Evolutionary conservation across 768 basidiomycete species (phyloP).

Genomic region (Amylocystis lapponica): DNA sequence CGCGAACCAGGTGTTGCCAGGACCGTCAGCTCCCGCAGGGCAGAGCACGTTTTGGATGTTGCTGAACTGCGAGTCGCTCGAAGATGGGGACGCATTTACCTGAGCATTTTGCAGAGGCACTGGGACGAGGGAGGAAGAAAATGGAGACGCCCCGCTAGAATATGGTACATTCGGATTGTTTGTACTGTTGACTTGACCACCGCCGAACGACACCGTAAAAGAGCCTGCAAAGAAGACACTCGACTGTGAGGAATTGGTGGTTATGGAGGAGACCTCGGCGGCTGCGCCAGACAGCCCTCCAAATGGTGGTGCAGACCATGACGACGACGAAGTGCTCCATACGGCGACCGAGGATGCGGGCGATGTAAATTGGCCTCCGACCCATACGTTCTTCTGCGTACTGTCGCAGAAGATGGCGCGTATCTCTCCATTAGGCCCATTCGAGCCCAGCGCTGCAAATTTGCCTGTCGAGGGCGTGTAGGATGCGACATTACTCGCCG

Average conservation of each 20-base stretch:
- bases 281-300: conserved; percentile 70
- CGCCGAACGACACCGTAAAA: conserved; percentile 71
- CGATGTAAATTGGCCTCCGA: conserved; percentile 68
- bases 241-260: conserved; percentile 59
- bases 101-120: conserved; percentile 59
- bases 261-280: conserved; percentile 69
- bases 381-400: conserved; percentile 64
- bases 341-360: conserved; percentile 65
- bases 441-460: conserved; percentile 58
- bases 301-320: conserved; percentile 81
- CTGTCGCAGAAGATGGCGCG: conserved; percentile 73
- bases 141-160: conserved; percentile 76
- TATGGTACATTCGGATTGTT: conserved; percentile 85
- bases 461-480: conserved; percentile 55
- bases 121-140: conserved; percentile 86
- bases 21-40: conserved; percentile 74
- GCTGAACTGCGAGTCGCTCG: conserved; percentile 52
- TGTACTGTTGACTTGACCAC: conserved; percentile 53
- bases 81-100: conserved; percentile 56
- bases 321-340: conserved; percentile 54
- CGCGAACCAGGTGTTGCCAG: conserved; percentile 82
- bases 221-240: conserved; percentile 87
- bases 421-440: conserved; percentile 73
- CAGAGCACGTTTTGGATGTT: conserved; percentile 74
- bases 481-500: conserved; percentile 69